Conservation (phyloP, 2,329 filamentous ascomycete genomes). For the Pyricularia pennisetigena region DNA sequence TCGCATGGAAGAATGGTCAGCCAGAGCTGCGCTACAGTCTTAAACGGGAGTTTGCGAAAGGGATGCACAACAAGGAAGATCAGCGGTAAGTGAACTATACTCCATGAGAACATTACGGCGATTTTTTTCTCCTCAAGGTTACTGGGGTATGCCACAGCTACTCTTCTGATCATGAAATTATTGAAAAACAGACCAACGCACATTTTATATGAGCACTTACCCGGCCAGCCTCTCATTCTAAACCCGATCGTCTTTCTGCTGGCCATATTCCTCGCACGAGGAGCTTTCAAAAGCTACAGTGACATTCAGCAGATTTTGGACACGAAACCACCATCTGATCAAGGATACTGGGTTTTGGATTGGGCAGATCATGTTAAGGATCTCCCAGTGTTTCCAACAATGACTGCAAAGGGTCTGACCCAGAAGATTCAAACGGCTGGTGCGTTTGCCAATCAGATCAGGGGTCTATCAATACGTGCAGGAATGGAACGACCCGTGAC, state of each 20-base stretch:
- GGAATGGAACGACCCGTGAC: neutral
- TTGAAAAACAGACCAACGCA: neutral
- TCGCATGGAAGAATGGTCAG: constrained; percentile 5
- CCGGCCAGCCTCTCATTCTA: neutral
- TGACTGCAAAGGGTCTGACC: neutral
- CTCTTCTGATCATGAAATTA: neutral
- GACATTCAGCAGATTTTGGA: neutral
- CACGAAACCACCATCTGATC: neutral
- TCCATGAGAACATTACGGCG: neutral
- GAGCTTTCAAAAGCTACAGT: neutral
- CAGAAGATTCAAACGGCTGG: constrained; percentile 1
- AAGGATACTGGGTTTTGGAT: neutral
- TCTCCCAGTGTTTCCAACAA: neutral
- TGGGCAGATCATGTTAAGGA: neutral
- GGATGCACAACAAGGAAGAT: constrained; percentile 1
- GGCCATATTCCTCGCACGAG: neutral
- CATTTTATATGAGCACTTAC: neutral
- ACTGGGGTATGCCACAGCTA: too few species aligned
- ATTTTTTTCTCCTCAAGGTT: too few species aligned
- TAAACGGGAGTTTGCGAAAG: constrained; percentile 1
- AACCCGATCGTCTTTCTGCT: constrained; percentile 1
- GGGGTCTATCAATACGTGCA: neutral
- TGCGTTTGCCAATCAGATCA: neutral
- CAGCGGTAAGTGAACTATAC: neutral
- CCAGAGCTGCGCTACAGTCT: constrained; percentile 4